A percentile compares a stretch with the other conserved stretches of the same genome.
Conservation (phyloP, 2,329 filamentous ascomycete species). For the Stagonosporopsis rhizophila region DNA sequence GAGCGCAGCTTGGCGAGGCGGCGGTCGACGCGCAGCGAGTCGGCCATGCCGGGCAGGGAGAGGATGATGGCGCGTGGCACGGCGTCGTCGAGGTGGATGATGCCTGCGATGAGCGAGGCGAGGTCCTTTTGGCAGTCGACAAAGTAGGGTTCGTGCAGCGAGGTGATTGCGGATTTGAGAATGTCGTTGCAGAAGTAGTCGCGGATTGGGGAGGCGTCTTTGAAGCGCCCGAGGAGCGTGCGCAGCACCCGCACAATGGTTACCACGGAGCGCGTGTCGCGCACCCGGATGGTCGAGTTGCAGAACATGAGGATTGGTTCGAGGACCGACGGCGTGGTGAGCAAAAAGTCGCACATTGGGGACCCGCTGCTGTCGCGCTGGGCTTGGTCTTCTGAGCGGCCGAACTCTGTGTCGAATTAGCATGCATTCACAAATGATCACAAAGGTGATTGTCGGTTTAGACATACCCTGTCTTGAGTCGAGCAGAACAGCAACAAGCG, state of each 20-base stretch:
- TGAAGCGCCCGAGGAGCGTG: slow-evolving; percentile 82
- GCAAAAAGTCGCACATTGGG: slow-evolving; percentile 80
- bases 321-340: slow-evolving; percentile 78
- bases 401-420: slow-evolving; percentile 32
- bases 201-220: slow-evolving; percentile 65
- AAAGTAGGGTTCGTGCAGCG: slow-evolving; percentile 94
- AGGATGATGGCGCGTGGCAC: slow-evolving; percentile 80
- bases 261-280: slow-evolving; percentile 85
- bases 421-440: neutral
- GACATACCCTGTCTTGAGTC: slow-evolving; percentile 64
- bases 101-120: slow-evolving; percentile 83
- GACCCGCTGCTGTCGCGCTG: slow-evolving; percentile 56
- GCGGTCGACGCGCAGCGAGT: slow-evolving; percentile 66
- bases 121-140: slow-evolving; percentile 95
- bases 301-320: slow-evolving; percentile 92
- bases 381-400: slow-evolving; percentile 39
- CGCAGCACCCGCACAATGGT: slow-evolving; percentile 87
- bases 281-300: slow-evolving; percentile 87
- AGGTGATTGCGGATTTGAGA: slow-evolving; percentile 86
- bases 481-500: slow-evolving; percentile 88
- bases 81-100: slow-evolving; percentile 76
- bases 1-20: slow-evolving; percentile 52
- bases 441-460: neutral
- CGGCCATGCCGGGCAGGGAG: slow-evolving; percentile 77
- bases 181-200: slow-evolving; percentile 92